phyloP scores from a whole-genome alignment of 1,284 basidiomycete species.

The Cryptococcus floricola region DNA sequence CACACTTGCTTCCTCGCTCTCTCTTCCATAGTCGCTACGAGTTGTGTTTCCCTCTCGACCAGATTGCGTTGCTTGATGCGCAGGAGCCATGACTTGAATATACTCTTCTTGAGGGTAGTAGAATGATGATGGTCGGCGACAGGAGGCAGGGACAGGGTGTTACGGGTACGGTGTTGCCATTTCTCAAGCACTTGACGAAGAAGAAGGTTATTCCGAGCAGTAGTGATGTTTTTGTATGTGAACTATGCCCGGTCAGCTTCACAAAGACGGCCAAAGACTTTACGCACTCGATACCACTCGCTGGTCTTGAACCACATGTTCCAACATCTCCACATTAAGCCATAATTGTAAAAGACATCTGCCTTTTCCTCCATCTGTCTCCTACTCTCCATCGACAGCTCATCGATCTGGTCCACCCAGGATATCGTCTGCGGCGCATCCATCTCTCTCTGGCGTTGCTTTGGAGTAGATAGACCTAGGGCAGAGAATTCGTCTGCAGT shows the following conservation, averaged over 20 bases:
- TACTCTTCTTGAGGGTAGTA: slow-evolving; percentile 15
- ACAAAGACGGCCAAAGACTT: neutral
- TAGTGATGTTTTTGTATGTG: slow-evolving; percentile 39
- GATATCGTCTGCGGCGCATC: neutral
- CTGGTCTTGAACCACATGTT: slow-evolving; percentile 39
- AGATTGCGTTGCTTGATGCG: slow-evolving; percentile 18
- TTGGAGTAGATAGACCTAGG: slow-evolving; percentile 10
- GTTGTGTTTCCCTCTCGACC: slow-evolving; percentile 7
- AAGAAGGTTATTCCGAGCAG: slow-evolving; percentile 34
- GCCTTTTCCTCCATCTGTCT: slow-evolving; percentile 35
- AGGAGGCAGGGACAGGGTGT: slow-evolving; percentile 25
- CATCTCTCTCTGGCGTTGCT: neutral
- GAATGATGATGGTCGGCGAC: slow-evolving; percentile 34
- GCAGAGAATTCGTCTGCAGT: slow-evolving; percentile 12
- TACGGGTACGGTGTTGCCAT: slow-evolving; percentile 28
- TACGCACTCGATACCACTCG: slow-evolving; percentile 34
- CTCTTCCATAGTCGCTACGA: neutral
- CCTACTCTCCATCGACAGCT: slow-evolving; percentile 4
- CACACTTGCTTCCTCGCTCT: slow-evolving; percentile 8
- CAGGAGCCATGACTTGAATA: slow-evolving; percentile 24
- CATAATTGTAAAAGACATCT: slow-evolving; percentile 37
- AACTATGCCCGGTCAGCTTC: slow-evolving; percentile 9
- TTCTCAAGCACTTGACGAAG: slow-evolving; percentile 35
- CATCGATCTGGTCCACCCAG: slow-evolving; percentile 10
- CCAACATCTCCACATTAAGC: slow-evolving; percentile 42